Evolutionary conservation across 2,329 filamentous ascomycete genomes (phyloP).

Genomic region (Podosphaera xanthii): DNA sequence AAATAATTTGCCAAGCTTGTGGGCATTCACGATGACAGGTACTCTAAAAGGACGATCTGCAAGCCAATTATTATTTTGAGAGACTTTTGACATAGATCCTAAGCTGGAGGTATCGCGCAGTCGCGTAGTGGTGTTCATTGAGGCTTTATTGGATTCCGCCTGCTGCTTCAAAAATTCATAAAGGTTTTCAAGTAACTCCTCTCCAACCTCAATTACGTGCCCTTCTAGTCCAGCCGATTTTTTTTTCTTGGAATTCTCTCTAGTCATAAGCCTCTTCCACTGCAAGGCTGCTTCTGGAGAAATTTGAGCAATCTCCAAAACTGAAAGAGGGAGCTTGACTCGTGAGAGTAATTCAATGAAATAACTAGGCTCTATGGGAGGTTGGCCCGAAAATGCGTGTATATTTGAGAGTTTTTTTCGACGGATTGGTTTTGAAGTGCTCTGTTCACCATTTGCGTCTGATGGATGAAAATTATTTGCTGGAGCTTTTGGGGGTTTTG

Average conservation of each 20-base stretch:
- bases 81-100: too few relatives aligned
- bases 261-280: too few relatives aligned
- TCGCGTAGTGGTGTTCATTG: not conserved
- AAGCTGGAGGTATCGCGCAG: too few relatives aligned
- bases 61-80: too few relatives aligned
- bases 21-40: not conserved
- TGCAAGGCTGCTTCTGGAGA: too few relatives aligned
- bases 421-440: not conserved
- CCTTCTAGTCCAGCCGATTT: too few relatives aligned
- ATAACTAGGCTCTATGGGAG: not conserved
- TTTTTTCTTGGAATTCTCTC: too few relatives aligned
- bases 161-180: not conserved
- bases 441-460: not conserved
- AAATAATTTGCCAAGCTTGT: not conserved
- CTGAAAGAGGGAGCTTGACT: too few relatives aligned
- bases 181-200: not conserved
- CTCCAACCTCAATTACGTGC: not conserved
- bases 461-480: not conserved
- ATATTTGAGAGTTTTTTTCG: not conserved
- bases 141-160: not conserved
- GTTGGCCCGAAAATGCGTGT: not conserved
- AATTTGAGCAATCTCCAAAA: too few relatives aligned
- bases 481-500: not conserved
- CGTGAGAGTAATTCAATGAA: too few relatives aligned
- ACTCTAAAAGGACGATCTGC: not conserved